These are phyloP conservation scores for Kodamaea hsintzibuensis DNA, from an alignment of 805 yeast species.

Conservation along the genomic window DNA sequence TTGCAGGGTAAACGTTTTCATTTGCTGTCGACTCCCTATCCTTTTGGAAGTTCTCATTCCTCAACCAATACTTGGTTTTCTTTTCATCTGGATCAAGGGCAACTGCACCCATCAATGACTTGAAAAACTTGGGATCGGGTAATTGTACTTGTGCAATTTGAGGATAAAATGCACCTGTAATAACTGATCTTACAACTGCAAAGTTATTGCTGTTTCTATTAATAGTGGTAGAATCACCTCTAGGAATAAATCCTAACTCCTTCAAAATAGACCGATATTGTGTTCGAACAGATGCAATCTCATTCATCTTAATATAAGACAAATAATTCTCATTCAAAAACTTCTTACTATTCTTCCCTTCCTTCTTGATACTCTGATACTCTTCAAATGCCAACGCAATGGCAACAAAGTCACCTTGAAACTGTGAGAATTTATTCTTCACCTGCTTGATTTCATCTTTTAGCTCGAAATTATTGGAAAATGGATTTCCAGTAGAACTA, in stretches of 20 bases:
- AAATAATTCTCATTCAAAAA: conserved; percentile 58
- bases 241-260: conserved; percentile 76
- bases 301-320: conserved; percentile 65
- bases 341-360: conserved; percentile 33
- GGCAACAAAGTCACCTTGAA: conserved; percentile 77
- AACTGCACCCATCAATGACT: conserved; percentile 74
- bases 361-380: conserved; percentile 39
- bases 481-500: conserved; percentile 72
- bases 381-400: conserved; percentile 57
- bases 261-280: conserved; percentile 72
- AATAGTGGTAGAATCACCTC: conserved; percentile 43
- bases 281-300: conserved; percentile 65
- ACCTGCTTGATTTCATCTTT: conserved; percentile 61
- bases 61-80: conserved; percentile 68
- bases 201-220: conserved; percentile 55
- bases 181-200: conserved; percentile 59
- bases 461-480: conserved; percentile 59
- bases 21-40: conserved; percentile 13
- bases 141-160: conserved; percentile 75
- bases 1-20: conserved; percentile 47
- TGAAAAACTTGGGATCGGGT: conserved; percentile 76
- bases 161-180: conserved; percentile 84
- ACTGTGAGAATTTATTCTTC: conserved; percentile 42
- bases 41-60: conserved; percentile 57
- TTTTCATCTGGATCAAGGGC: conserved; percentile 84